Conservation (phyloP, 1,284 basidiomycete species). For the Irpex lacteus region DNA sequence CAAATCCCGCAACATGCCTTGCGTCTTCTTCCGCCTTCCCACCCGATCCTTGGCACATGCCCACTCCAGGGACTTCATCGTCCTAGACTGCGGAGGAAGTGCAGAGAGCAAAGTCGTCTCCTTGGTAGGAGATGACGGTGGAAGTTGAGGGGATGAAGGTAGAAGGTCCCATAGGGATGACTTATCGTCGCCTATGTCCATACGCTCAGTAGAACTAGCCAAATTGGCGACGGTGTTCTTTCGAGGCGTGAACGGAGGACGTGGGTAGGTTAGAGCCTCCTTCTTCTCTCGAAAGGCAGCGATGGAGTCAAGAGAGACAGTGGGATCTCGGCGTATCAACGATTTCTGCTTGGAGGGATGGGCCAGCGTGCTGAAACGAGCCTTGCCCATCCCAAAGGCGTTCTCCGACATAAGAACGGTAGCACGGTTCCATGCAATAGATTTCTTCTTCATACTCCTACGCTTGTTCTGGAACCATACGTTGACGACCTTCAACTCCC, state of each 20-base stretch:
- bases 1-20: background rate
- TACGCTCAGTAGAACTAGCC: constrained; percentile 4
- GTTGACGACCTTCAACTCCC: constrained; percentile 47
- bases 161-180: constrained; percentile 39
- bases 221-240: constrained; percentile 6
- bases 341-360: constrained; percentile 16
- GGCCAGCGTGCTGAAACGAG: background rate
- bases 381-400: constrained; percentile 12
- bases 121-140: constrained; percentile 33
- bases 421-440: constrained; percentile 26
- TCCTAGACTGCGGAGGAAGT: constrained; percentile 30
- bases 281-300: constrained; percentile 37
- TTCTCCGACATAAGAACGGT: constrained; percentile 27
- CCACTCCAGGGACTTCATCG: constrained; percentile 41
- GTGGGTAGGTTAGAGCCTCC: constrained; percentile 19
- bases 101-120: constrained; percentile 30
- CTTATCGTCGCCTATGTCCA: background rate
- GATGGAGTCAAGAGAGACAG: constrained; percentile 40
- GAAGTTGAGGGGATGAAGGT: constrained; percentile 37
- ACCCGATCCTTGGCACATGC: constrained; percentile 43
- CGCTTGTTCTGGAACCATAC: constrained; percentile 54
- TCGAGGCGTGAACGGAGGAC: constrained; percentile 30
- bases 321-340: constrained; percentile 19
- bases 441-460: constrained; percentile 39
- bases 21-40: constrained; percentile 16